Percentiles rank a stretch among this genome's conserved stretches.
These are phyloP conservation scores for Cephaloascus albidus DNA, from an alignment of 805 yeast species.

Conservation along the genomic window DNA sequence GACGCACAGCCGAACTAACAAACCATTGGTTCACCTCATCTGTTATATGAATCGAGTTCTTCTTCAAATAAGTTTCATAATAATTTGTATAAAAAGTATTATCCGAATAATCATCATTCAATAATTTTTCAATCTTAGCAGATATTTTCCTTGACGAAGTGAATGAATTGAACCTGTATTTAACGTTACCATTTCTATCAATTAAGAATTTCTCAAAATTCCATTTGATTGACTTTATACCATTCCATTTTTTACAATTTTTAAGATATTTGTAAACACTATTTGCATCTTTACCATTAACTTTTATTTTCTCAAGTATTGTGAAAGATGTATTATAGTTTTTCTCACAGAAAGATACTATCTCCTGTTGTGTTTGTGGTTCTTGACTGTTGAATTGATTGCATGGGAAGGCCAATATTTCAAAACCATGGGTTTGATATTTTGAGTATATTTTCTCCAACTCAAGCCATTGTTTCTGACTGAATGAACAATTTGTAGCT, in stretches of 20 bases:
- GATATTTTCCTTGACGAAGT: slow-evolving; percentile 27
- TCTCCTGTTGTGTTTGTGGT: slow-evolving; percentile 60
- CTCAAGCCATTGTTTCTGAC: slow-evolving; percentile 3
- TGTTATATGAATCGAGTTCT: not conserved
- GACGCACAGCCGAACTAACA: not conserved
- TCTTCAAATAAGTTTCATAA: not conserved
- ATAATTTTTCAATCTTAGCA: slow-evolving; percentile 20
- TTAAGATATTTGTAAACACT: slow-evolving; percentile 78
- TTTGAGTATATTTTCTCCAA: slow-evolving; percentile 60
- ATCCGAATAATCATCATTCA: slow-evolving; percentile 7
- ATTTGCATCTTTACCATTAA: slow-evolving; percentile 75
- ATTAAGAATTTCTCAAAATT: slow-evolving; percentile 34
- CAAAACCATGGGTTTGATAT: slow-evolving; percentile 55
- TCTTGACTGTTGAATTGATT: slow-evolving; percentile 83
- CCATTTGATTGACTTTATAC: slow-evolving; percentile 32
- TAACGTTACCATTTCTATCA: slow-evolving; percentile 30
- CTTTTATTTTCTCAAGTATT: slow-evolving; percentile 75
- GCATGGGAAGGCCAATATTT: slow-evolving; percentile 80
- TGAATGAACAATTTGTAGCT: slow-evolving; percentile 15
- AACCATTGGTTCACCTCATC: not conserved
- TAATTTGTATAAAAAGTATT: not conserved
- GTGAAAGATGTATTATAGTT: slow-evolving; percentile 94
- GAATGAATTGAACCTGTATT: slow-evolving; percentile 57
- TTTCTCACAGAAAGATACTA: slow-evolving; percentile 59
- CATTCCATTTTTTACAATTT: slow-evolving; percentile 35